These are phyloP conservation scores for Coemansia sp. DNA, from an alignment of 192 early-diverging fungal species.

Conservation along the genomic window DNA sequence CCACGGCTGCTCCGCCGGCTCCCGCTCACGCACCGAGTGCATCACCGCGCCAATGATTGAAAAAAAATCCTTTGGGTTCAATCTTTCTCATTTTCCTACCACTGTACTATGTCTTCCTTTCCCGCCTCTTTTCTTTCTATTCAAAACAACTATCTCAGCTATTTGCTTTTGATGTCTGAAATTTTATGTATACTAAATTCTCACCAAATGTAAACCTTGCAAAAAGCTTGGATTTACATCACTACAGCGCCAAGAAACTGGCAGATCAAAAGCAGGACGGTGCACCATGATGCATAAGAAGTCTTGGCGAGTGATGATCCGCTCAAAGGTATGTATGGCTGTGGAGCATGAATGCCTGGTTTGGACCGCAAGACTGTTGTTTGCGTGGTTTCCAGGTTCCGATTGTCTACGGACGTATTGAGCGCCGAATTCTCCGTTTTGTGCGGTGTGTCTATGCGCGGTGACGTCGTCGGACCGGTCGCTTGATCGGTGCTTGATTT, in stretches of 20 bases:
- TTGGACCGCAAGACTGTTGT: background rate
- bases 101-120: background rate
- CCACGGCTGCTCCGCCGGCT: background rate
- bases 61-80: too few species aligned
- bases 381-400: background rate
- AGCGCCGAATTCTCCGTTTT: background rate
- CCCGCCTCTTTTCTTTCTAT: too few species aligned
- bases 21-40: background rate
- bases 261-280: background rate
- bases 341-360: background rate
- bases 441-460: background rate
- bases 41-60: background rate
- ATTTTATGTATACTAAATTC: background rate
- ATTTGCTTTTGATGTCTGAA: background rate
- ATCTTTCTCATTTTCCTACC: too few species aligned
- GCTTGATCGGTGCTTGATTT: background rate
- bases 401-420: background rate
- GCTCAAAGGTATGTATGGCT: background rate
- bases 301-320: conserved; percentile 13
- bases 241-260: background rate
- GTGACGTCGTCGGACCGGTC: background rate
- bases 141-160: background rate
- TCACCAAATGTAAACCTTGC: background rate
- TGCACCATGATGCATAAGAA: conserved; percentile 1
- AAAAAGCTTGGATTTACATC: background rate